Evolutionary conservation across 177 flowering plant species (phyloP), one percentile per base, ranked within the genome.

Genomic region (Telopea speciosissima): DNA sequence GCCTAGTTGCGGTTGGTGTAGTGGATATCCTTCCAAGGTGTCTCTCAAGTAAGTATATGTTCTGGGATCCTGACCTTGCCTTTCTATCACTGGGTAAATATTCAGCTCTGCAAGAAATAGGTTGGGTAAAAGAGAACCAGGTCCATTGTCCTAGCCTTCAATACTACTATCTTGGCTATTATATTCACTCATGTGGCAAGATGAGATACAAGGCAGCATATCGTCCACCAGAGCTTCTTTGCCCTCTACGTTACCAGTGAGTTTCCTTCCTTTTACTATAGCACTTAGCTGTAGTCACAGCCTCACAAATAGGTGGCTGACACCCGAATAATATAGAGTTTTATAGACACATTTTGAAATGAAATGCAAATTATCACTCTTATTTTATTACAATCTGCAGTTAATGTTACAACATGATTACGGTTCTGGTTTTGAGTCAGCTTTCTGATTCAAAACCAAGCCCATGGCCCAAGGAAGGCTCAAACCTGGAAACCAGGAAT

Each of bases 121-220:
- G 58, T 67, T 94, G 97, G 92, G 86, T 94, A 22, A 86, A 77
- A 78, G 89, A 92, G 82, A 87, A 85, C 67, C 86, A 90, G 73
- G 77, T 59, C 23, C 81, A 78, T 77, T 92, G 97, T 66, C 85
- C 92, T 11, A 86, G 87, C 71, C 91, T 92, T 64, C 87, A 89
- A 75, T 92, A 84, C 79, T 95, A 95, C 75, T 91, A 91, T 83
- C 97, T 95, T 74, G 99, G 99, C 40, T 95, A 95, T 77, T 95
- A 95, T 68, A 87, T 92, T 71, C 99, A 92, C 76, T 87, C 93
- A 23, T 95, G 96, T 83, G 81, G 73, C 77, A 95, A 95, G 81
- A 92, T 92, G 99, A 89, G 96, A 87, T 95, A 95, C 76, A 95
- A 95, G 84, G 97, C 99, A 69, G 89, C 92, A 56, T 95, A 95